Evolutionary conservation across 1,284 basidiomycete species (phyloP).

Genomic region (Austroboletus olivaceoglutinosus): DNA sequence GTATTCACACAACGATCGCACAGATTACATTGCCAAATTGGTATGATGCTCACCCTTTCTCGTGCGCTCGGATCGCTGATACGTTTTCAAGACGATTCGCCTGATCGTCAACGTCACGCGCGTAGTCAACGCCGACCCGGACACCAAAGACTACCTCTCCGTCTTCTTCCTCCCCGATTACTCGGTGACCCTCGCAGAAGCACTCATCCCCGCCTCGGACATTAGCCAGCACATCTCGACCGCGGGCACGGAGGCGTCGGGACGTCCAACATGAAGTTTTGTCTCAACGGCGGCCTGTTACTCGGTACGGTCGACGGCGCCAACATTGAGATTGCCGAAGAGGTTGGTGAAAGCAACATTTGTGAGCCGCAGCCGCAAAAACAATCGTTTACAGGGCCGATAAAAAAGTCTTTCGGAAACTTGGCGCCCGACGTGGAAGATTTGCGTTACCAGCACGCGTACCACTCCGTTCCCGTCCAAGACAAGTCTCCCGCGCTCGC

Average conservation of each 20-base stretch:
- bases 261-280: slow-evolving; percentile 94
- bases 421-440: slow-evolving; percentile 80
- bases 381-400: too few relatives aligned
- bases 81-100: slow-evolving; percentile 81
- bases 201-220: slow-evolving; percentile 89
- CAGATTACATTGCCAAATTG: slow-evolving; percentile 78
- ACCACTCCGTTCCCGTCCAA: slow-evolving; percentile 77
- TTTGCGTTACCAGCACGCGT: slow-evolving; percentile 78
- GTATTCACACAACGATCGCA: slow-evolving; percentile 3
- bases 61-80: slow-evolving; percentile 3
- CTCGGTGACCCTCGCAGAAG: slow-evolving; percentile 84
- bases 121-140: slow-evolving; percentile 82
- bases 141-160: slow-evolving; percentile 79
- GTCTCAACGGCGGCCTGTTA: slow-evolving; percentile 84
- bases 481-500: slow-evolving; percentile 80
- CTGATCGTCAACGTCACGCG: slow-evolving; percentile 87
- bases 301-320: slow-evolving; percentile 86
- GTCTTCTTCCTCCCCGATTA: slow-evolving; percentile 89
- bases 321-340: slow-evolving; percentile 93
- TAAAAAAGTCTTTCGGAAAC: slow-evolving; percentile 74
- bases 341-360: slow-evolving; percentile 71
- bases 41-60: slow-evolving; percentile 32
- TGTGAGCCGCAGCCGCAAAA: slow-evolving; percentile 51
- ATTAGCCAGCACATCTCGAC: slow-evolving; percentile 93
- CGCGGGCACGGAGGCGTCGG: slow-evolving; percentile 88